Base-by-base conservation (phyloP, 1,284 basidiomycete genomes). In the Leccinum subfulvum region DNA sequence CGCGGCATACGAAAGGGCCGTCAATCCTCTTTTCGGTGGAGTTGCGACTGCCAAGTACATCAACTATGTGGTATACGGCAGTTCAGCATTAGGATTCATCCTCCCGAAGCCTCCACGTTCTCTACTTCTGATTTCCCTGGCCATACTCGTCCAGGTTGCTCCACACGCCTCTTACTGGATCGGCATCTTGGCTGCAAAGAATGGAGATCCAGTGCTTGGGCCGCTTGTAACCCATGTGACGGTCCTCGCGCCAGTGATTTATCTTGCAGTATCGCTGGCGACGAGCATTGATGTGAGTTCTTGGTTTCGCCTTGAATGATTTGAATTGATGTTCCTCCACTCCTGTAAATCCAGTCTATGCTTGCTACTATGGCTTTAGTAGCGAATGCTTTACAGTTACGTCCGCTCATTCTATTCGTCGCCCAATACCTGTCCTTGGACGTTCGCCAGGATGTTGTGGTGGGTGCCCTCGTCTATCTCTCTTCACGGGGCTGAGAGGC, bases 111-210 rank as follows among this genome's bases (percentile, higher is more conserved):
- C 73, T 13, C 64, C 76, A 28, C 66, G 68, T 41, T 69, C 73
- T 61, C 62, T 66, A 35, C 73, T 77, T 37, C 62, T 78, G 56
- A 67, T 84, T 11, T 73, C 75, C 51, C 76, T 82, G 13, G 84
- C 81, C 18, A 60, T 79, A 2, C 69, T 83, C 33, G 72, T 89
- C n/a, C 79, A 81, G 61, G 69, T 80, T 37, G 80, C 88, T 49
- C 88, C 91, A 1, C 80, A 84, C 65, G 79, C 84, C 13, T 82
- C 84, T 10, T 89, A 90, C 67, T 89, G 84, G 82, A 75, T 83
- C 26, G 81, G 85, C 26, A 81, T 82, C 21, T 82, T 80, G 74
- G 84, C 86, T 13, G 82, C 83, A 21, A 80, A 85, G 64, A 72
- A 75, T 65, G 77, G 77, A 35, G 79, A 83, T 65, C 80, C 85